A percentile compares a stretch with the other conserved stretches of the same genome.
These are phyloP conservation scores for Cryptococcus wingfieldii DNA, from an alignment of 1,284 basidiomycete genomes.

Conservation along the genomic window DNA sequence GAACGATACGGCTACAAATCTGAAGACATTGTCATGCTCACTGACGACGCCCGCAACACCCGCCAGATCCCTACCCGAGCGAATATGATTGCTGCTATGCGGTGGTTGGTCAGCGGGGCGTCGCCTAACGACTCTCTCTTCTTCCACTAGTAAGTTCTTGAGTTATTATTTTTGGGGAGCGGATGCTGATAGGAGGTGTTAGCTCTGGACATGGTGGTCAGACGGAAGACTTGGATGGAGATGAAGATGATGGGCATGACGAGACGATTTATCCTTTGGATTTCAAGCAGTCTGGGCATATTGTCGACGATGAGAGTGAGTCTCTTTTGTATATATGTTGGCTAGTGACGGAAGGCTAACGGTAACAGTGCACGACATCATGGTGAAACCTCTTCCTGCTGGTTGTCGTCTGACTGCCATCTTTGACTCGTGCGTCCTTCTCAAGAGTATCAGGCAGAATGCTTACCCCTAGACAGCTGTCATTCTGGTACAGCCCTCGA, in stretches of 20 bases:
- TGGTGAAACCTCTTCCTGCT: conserved; percentile 64
- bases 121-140: conserved; percentile 80
- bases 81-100: conserved; percentile 85
- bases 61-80: conserved; percentile 65
- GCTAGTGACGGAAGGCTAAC: not conserved
- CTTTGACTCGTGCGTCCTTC: conserved; percentile 58
- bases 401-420: conserved; percentile 86
- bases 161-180: not conserved
- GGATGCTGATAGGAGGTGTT: not conserved
- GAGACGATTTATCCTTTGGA: conserved; percentile 81
- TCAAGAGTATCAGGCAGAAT: not conserved
- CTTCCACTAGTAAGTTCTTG: conserved; percentile 61
- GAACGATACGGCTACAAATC: conserved; percentile 63
- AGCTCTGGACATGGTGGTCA: conserved; percentile 74
- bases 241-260: conserved; percentile 45
- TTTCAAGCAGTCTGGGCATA: conserved; percentile 65
- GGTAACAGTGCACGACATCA: conserved; percentile 49
- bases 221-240: conserved; percentile 62
- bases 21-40: conserved; percentile 82
- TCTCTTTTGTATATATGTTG: not conserved
- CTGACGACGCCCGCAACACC: conserved; percentile 66
- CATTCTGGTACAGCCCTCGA: conserved; percentile 50
- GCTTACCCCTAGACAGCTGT: conserved; percentile 9
- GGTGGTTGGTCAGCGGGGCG: conserved; percentile 78
- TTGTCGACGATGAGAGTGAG: conserved; percentile 61